Evolutionary conservation across 169 alveolate genomes (phyloP).

Genomic region (Theileria equi): DNA sequence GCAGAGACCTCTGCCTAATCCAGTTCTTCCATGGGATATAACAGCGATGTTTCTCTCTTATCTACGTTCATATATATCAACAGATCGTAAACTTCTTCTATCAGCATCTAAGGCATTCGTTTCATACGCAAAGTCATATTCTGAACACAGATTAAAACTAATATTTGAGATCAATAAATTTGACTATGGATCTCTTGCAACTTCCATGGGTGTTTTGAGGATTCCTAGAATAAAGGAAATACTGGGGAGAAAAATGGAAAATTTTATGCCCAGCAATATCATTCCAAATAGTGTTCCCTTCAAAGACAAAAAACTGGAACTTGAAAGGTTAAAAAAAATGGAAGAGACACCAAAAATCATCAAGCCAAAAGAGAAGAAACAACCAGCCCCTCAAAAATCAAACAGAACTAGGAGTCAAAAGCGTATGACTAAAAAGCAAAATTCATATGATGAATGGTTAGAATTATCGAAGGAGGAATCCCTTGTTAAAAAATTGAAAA

Average conservation of each 20-base stretch:
- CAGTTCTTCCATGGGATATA: slow-evolving; percentile 36
- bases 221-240: slow-evolving; percentile 93
- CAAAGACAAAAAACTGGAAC: slow-evolving; percentile 34
- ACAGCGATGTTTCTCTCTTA: slow-evolving; percentile 31
- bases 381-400: slow-evolving; percentile 4
- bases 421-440: not conserved
- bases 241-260: slow-evolving; percentile 56
- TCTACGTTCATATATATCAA: slow-evolving; percentile 12
- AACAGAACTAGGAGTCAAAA: not conserved
- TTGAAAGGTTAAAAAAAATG: slow-evolving; percentile 18
- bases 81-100: slow-evolving; percentile 33
- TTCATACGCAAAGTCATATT: slow-evolving; percentile 84
- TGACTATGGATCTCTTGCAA: slow-evolving; percentile 75
- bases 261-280: slow-evolving; percentile 27
- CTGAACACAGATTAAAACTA: slow-evolving; percentile 46
- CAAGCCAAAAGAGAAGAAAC: not conserved
- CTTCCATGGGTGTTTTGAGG: slow-evolving; percentile 84
- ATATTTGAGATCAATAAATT: slow-evolving; percentile 42
- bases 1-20: slow-evolving; percentile 13
- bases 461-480: slow-evolving; percentile 66
- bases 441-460: slow-evolving; percentile 44
- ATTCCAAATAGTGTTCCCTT: slow-evolving; percentile 40
- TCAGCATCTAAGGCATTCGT: slow-evolving; percentile 82
- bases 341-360: not conserved
- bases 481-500: slow-evolving; percentile 80